Evolutionary conservation across 2,329 filamentous ascomycete species (phyloP).

Genomic region (Pseudogymnoascus sp.): DNA sequence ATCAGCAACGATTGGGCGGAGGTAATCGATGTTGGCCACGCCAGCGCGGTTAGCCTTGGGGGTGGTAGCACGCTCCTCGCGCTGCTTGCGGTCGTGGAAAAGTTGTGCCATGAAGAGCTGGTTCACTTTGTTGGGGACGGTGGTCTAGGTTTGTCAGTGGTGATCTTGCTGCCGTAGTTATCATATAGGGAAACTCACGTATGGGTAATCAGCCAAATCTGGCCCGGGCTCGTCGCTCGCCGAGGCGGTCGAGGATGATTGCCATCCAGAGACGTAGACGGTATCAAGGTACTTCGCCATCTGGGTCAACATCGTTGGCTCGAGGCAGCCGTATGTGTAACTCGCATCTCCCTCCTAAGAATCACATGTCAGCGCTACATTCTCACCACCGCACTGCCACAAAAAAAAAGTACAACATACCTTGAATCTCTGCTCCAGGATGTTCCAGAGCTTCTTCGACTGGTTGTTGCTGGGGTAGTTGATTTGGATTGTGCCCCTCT

Average conservation of each 20-base stretch:
- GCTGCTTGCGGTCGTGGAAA: constrained; percentile 98
- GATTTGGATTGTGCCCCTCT: constrained; percentile 84
- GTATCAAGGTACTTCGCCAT: constrained; percentile 99
- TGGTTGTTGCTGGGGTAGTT: constrained; percentile 84
- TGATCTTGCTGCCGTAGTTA: background rate
- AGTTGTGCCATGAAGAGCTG: constrained; percentile 98
- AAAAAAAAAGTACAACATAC: constrained; percentile 41
- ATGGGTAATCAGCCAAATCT: constrained; percentile 96
- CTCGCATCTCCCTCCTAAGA: constrained; percentile 71
- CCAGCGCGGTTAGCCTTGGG: constrained; percentile 66
- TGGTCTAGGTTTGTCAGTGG: constrained; percentile 54
- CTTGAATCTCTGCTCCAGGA: constrained; percentile 79
- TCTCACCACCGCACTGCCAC: background rate
- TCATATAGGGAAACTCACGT: constrained; percentile 45
- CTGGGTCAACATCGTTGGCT: constrained; percentile 97
- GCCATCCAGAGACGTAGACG: constrained; percentile 98
- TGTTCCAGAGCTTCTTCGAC: constrained; percentile 91
- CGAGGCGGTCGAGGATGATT: constrained; percentile 93
- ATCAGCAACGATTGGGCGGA: constrained; percentile 92
- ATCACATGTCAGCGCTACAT: constrained; percentile 15
- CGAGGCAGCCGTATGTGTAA: constrained; percentile 94
- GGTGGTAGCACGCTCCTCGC: constrained; percentile 80
- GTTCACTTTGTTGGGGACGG: constrained; percentile 95
- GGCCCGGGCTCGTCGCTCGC: constrained; percentile 92
- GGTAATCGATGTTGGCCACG: constrained; percentile 79